Percentiles rank a stretch among this genome's conserved stretches.
phyloP scores from a whole-genome alignment of 2,329 filamentous ascomycete species.

The Torrubiella hemipterigena region DNA sequence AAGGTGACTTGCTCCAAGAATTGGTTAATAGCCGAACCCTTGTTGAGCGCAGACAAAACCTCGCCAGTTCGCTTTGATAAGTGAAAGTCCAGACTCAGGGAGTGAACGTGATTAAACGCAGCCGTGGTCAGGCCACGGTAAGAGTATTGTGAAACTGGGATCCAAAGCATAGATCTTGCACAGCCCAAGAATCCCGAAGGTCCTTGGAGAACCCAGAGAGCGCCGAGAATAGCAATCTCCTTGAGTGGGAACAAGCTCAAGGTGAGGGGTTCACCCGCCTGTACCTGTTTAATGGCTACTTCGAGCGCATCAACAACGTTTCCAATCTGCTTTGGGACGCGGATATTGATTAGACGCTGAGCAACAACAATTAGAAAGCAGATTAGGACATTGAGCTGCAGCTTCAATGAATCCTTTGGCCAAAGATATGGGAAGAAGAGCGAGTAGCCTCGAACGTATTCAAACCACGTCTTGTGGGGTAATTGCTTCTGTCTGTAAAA shows the following conservation, averaged over 20 bases:
- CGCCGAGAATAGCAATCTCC: constrained; percentile 33
- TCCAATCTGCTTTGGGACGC: constrained; percentile 75
- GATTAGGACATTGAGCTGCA: constrained; percentile 68
- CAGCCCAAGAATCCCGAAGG: constrained; percentile 80
- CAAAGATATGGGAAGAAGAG: constrained; percentile 95
- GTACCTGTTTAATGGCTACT: constrained; percentile 33
- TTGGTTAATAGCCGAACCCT: constrained; percentile 89
- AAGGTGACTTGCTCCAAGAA: constrained; percentile 97
- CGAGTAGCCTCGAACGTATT: constrained; percentile 85
- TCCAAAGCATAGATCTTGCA: constrained; percentile 75
- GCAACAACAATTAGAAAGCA: constrained; percentile 72
- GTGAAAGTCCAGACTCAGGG: constrained; percentile 90
- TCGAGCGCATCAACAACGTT: constrained; percentile 65
- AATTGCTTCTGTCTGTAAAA: constrained; percentile 85
- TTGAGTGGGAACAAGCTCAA: constrained; percentile 20
- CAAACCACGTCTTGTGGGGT: constrained; percentile 87
- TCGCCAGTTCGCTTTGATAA: constrained; percentile 94
- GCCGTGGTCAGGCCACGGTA: constrained; percentile 90
- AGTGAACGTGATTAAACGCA: constrained; percentile 94
- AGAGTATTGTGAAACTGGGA: constrained; percentile 92
- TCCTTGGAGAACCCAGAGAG: constrained; percentile 78
- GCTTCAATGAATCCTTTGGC: constrained; percentile 64
- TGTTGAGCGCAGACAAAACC: constrained; percentile 88
- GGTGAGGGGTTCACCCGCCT: constrained; percentile 20
- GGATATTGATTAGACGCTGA: constrained; percentile 74